Evolutionary conservation across 805 yeast genomes (phyloP).

Genomic region (Saccharomycopsis vini): DNA sequence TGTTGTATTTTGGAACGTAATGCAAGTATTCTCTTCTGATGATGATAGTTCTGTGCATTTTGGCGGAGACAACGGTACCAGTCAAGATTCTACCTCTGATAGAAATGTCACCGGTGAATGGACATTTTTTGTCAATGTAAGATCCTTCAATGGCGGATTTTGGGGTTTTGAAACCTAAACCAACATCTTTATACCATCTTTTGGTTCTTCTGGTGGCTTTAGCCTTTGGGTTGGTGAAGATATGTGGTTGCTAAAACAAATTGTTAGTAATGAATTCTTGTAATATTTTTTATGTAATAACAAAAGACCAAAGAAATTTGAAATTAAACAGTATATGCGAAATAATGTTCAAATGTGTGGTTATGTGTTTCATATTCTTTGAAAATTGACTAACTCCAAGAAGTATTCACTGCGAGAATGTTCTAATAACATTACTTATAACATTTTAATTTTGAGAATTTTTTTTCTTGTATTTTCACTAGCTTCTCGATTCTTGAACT

Average conservation of each 20-base stretch:
- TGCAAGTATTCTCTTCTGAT: constrained; percentile 99
- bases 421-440: too few species aligned
- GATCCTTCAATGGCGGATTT: constrained; percentile 96
- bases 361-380: too few species aligned
- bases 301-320: too few species aligned
- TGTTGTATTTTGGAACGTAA: constrained; percentile 99
- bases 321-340: too few species aligned
- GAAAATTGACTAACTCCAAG: too few species aligned
- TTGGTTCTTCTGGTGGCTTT: constrained; percentile 97
- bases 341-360: too few species aligned
- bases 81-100: constrained; percentile 99
- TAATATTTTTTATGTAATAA: too few species aligned
- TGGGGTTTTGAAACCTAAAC: constrained; percentile 99
- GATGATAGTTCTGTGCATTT: constrained; percentile 99
- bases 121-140: constrained; percentile 99
- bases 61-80: constrained; percentile 99
- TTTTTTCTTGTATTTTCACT: too few species aligned
- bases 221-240: constrained; percentile 99
- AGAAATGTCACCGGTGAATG: constrained; percentile 93
- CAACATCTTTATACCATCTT: constrained; percentile 99
- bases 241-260: constrained; percentile 88
- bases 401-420: too few species aligned
- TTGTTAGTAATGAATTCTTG: background rate
- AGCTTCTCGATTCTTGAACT: too few species aligned
- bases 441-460: too few species aligned